Evolutionary conservation across 176 grass and related monocot species (phyloP).

Genomic region (Poa pratensis): DNA sequence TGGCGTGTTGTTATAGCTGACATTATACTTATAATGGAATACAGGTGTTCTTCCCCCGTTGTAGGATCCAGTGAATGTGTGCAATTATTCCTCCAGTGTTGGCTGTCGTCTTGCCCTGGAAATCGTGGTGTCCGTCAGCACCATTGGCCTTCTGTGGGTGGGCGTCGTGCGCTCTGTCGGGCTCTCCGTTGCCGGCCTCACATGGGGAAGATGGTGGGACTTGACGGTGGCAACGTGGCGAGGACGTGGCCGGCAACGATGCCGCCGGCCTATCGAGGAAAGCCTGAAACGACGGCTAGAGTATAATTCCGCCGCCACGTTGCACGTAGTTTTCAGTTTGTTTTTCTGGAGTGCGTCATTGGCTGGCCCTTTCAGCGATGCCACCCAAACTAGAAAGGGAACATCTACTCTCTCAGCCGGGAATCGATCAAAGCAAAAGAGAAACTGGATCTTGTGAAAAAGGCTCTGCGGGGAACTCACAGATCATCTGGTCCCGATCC

Average conservation of each 20-base stretch:
- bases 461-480: not conserved
- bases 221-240: conserved; percentile 10
- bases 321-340: not conserved
- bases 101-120: conserved; percentile 4
- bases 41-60: conserved; percentile 31
- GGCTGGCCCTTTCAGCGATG: not conserved
- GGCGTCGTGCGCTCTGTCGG: conserved; percentile 35
- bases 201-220: too few relatives aligned
- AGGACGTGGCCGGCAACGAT: not conserved
- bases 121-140: conserved; percentile 2
- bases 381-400: conserved; percentile 10
- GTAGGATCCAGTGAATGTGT: conserved; percentile 17
- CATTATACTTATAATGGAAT: conserved; percentile 43
- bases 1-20: conserved; percentile 51
- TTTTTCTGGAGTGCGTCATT: conserved; percentile 3
- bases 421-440: conserved; percentile 30
- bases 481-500: not conserved
- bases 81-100: not conserved
- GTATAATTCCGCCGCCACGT: not conserved
- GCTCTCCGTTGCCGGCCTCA: conserved; percentile 26
- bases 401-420: not conserved
- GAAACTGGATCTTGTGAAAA: conserved; percentile 3
- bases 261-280: not conserved
- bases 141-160: not conserved
- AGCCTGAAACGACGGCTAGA: not conserved